phyloP scores from a whole-genome alignment of 768 basidiomycete species.

The Lactifluus echinatus region DNA sequence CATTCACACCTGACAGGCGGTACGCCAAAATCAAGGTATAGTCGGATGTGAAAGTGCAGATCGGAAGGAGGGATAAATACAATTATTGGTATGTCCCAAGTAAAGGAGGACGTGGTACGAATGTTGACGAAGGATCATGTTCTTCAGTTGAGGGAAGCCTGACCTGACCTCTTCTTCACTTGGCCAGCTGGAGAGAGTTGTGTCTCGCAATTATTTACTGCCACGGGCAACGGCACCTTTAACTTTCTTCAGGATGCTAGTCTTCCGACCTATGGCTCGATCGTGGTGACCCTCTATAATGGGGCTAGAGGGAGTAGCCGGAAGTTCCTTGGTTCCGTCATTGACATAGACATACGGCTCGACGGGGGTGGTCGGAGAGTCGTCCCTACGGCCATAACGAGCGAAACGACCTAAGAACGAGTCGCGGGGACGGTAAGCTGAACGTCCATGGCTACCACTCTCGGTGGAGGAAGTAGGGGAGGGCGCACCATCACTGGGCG shows the following conservation, averaged over 20 bases:
- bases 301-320: conserved; percentile 33
- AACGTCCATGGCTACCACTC: conserved; percentile 33
- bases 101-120: neutral
- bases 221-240: conserved; percentile 18
- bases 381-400: conserved; percentile 33
- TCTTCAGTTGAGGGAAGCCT: neutral
- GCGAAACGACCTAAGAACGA: conserved; percentile 72
- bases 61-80: neutral
- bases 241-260: conserved; percentile 18
- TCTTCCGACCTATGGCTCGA: conserved; percentile 17
- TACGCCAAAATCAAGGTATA: conserved; percentile 9
- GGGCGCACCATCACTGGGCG: conserved; percentile 33
- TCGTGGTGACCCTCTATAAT: conserved; percentile 9
- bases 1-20: neutral
- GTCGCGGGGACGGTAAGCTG: conserved; percentile 64
- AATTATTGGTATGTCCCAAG: neutral
- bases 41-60: neutral
- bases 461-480: conserved; percentile 38
- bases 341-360: conserved; percentile 68
- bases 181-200: neutral
- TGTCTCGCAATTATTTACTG: conserved; percentile 8
- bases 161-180: neutral
- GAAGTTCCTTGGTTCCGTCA: conserved; percentile 47
- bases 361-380: conserved; percentile 25
- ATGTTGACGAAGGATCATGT: neutral